phyloP scores from a whole-genome alignment of 345 rosid species.

The Hibiscus tridactylites region DNA sequence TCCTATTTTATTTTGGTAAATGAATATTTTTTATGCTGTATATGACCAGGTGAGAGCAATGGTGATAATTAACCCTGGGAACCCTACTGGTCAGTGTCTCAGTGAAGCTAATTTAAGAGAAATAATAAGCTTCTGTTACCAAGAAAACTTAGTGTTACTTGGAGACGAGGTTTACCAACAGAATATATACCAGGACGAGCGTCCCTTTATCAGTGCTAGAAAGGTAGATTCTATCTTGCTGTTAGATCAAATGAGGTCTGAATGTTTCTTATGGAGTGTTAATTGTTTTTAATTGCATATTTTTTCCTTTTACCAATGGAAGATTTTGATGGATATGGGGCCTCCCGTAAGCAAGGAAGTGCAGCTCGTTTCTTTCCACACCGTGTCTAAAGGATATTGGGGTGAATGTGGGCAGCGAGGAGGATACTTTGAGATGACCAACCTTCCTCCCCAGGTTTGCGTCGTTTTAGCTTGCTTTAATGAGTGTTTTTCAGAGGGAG shows the following conservation, averaged over 20 bases:
- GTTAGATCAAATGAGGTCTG: not conserved
- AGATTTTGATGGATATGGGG: slow-evolving; percentile 95
- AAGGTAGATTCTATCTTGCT: slow-evolving; percentile 42
- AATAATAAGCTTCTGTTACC: slow-evolving; percentile 68
- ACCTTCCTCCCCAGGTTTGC: slow-evolving; percentile 81
- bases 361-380: slow-evolving; percentile 93
- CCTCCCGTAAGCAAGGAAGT: slow-evolving; percentile 70
- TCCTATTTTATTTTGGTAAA: not conserved
- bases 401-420: slow-evolving; percentile 99
- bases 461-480: not conserved
- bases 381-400: slow-evolving; percentile 98
- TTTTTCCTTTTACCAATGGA: slow-evolving; percentile 11
- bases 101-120: slow-evolving; percentile 85
- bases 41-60: slow-evolving; percentile 76
- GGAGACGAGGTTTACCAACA: slow-evolving; percentile 99
- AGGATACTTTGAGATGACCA: slow-evolving; percentile 99
- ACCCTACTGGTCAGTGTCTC: slow-evolving; percentile 98
- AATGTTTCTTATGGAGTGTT: slow-evolving; percentile 3
- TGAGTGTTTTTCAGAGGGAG: not conserved
- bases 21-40: not conserved
- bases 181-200: slow-evolving; percentile 93
- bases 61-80: slow-evolving; percentile 99
- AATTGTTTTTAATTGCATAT: not conserved
- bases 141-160: slow-evolving; percentile 71
- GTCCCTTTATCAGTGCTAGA: slow-evolving; percentile 80